Evolutionary conservation across 2,329 filamentous ascomycete species (phyloP), one percentile per base, ranked within the genome.

Genomic region (Fusarium sacchari): DNA sequence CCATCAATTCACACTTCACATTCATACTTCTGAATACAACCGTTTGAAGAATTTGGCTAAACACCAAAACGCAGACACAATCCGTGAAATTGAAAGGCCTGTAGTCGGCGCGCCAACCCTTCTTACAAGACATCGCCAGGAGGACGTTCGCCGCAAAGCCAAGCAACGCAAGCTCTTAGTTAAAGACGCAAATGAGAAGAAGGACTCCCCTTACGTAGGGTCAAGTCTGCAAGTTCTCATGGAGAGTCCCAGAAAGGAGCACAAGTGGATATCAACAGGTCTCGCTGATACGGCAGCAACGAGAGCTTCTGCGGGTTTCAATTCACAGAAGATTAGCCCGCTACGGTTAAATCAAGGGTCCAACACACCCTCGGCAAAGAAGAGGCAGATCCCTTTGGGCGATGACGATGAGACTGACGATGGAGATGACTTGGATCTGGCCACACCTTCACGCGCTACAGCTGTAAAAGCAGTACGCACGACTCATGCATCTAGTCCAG

Each of bases 11-110:
- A 96, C 93, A 0, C 87, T 88, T 10, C 93, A 95, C 80, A 86
- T 96, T 4, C 93, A 95, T 79, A 88, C 90, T n/a, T 92, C 90
- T 22, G 93, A 95, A 80, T 96, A 96, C 79, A 86, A 90, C 65
- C 88, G 91, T 8, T 86, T 94, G 49, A 92, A 92, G 80, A 82
- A 84, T 39, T 82, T 85, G 40, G 88, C 90, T 7, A 88, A 84
- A 71, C 79, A 84, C 15, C 86, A 87, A 56, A 91, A 91, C 71
- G 86, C 86, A 2, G 85, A 85, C 26, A 81, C 84, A 15, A 88
- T 89, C 67, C 81, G 79, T 26, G 81, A 84, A 64, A 87, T 90
- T 55, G 85, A 87, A 43, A 83, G 88, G 13, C 88, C 88, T 5
- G 85, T 88, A 15, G 83, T 87, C 1, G 83, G 83, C 2, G 77